phyloP scores from a whole-genome alignment of 228 moss, liverwort and hornwort genomes.

The Sphagnum magellanicum region DNA sequence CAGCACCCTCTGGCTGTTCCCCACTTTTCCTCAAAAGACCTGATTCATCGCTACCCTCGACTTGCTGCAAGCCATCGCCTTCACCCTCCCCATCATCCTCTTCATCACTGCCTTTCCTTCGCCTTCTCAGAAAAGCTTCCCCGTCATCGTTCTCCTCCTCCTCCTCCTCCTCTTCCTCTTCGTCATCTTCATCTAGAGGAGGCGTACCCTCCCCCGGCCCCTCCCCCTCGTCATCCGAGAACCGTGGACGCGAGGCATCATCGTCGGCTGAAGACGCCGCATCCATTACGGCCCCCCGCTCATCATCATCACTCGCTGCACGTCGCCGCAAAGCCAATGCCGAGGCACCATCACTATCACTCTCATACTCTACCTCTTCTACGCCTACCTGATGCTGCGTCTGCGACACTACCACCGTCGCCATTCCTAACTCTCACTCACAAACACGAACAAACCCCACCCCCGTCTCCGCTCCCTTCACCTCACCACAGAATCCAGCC shows the following conservation, averaged over 20 bases:
- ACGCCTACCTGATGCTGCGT: conserved; percentile 50
- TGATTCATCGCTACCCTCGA: conserved; percentile 16
- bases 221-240: conserved; percentile 82
- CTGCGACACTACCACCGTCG: conserved; percentile 23
- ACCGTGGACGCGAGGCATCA: conserved; percentile 44
- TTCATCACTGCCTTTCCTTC: conserved; percentile 56
- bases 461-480: no score
- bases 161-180: conserved; percentile 72
- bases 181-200: conserved; percentile 69
- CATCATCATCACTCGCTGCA: conserved; percentile 94
- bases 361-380: conserved; percentile 95
- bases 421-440: conserved; percentile 15
- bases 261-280: conserved; percentile 51
- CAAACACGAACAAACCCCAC: background rate
- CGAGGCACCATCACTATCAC: conserved; percentile 90
- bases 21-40: conserved; percentile 34
- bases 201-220: conserved; percentile 50
- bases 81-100: conserved; percentile 32
- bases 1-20: conserved; percentile 41
- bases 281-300: conserved; percentile 51
- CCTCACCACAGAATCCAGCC: no score
- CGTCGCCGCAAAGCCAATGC: conserved; percentile 83
- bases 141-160: conserved; percentile 38
- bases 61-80: conserved; percentile 51
- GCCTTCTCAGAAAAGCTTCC: conserved; percentile 38